These are phyloP conservation scores for Phoenix roebelenii DNA, from an alignment of 176 grass and related monocot species.

Conservation along the genomic window DNA sequence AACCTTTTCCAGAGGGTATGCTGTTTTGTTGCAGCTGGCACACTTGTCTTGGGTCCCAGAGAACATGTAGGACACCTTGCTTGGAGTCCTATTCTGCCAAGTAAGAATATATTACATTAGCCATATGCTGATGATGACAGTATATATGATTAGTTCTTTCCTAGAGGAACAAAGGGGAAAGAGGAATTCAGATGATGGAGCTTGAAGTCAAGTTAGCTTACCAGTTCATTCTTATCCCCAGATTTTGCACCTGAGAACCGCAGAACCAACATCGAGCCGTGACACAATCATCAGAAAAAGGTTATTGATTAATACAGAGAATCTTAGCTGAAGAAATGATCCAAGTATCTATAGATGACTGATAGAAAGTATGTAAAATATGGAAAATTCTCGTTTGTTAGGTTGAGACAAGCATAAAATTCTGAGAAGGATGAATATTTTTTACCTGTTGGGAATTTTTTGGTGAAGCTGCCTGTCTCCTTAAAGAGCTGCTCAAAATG, in stretches of 20 bases:
- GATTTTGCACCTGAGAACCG: slow-evolving; percentile 39
- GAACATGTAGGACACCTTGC: slow-evolving; percentile 76
- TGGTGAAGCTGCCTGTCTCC: slow-evolving; percentile 87
- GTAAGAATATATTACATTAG: neutral
- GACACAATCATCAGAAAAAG: neutral
- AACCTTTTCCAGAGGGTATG: slow-evolving; percentile 95
- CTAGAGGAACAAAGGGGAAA: slow-evolving; percentile 7
- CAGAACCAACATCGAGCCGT: neutral
- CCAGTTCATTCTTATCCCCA: slow-evolving; percentile 57
- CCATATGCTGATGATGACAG: neutral
- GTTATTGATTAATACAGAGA: slow-evolving; percentile 4
- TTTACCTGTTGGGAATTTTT: slow-evolving; percentile 66
- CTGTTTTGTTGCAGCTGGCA: slow-evolving; percentile 71
- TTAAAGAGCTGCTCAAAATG: slow-evolving; percentile 99
- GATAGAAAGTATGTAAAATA: too few species aligned
- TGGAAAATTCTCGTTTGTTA: too few species aligned
- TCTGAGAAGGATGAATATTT: neutral
- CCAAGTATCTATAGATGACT: too few species aligned
- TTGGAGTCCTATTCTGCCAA: slow-evolving; percentile 61
- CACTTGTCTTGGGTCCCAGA: slow-evolving; percentile 90
- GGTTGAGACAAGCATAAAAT: too few species aligned
- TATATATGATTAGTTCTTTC: neutral
- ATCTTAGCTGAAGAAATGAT: neutral
- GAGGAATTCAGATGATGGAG: slow-evolving; percentile 1
- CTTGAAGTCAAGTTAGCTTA: slow-evolving; percentile 7